Conservation (phyloP, 129 eudicot genomes). For the Apium graveolens region DNA sequence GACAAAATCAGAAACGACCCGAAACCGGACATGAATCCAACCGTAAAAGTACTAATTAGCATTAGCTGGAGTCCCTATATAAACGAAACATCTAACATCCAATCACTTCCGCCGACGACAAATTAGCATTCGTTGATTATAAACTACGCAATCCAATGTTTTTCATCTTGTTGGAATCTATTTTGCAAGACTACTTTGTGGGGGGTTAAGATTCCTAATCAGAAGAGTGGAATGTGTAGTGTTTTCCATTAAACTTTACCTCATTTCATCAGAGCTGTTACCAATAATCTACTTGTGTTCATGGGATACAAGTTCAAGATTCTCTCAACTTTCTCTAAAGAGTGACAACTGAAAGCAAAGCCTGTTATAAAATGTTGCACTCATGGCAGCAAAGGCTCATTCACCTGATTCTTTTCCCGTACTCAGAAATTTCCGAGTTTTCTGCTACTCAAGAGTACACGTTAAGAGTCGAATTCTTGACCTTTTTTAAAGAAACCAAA, state of each 20-base stretch:
- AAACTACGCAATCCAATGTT: neutral
- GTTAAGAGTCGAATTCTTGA: no score
- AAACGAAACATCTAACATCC: neutral
- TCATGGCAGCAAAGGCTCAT: neutral
- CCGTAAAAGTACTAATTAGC: no score
- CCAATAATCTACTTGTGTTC: neutral
- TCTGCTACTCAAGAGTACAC: no score
- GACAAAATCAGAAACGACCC: no score
- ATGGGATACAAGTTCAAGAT: neutral
- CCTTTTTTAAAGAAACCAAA: no score
- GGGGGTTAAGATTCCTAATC: constrained; percentile 2
- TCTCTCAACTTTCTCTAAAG: neutral
- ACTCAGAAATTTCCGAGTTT: neutral
- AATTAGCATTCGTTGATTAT: neutral
- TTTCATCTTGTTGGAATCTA: neutral
- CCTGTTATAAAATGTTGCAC: neutral
- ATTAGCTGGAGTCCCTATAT: no score
- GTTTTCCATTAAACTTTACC: constrained; percentile 1
- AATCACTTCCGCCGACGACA: neutral
- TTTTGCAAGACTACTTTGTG: neutral
- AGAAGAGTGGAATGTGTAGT: neutral
- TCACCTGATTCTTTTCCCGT: neutral
- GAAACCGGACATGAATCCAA: no score
- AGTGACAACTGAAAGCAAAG: neutral
- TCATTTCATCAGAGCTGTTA: neutral